Conservation (phyloP, 768 basidiomycete species). For the Tremella fuciformis region DNA sequence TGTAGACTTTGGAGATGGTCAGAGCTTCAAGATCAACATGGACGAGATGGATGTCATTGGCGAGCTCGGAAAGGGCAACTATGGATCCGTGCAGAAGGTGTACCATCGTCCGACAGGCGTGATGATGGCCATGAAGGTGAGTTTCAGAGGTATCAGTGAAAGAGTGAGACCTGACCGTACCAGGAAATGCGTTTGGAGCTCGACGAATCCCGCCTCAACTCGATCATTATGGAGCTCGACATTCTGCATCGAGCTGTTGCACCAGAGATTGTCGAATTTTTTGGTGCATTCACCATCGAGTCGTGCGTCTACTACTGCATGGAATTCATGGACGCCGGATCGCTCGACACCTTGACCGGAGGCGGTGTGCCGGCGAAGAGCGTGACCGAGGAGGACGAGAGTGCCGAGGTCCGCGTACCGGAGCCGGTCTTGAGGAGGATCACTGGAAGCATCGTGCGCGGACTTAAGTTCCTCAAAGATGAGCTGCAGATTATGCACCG, state of each 20-base stretch:
- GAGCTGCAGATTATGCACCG: constrained; percentile 81
- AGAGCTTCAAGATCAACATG: constrained; percentile 92
- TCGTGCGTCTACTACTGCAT: constrained; percentile 99
- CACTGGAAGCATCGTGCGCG: constrained; percentile 75
- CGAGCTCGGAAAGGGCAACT: constrained; percentile 93
- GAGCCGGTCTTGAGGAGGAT: constrained; percentile 83
- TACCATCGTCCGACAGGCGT: constrained; percentile 78
- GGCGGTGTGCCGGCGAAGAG: constrained; percentile 56
- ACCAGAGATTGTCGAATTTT: constrained; percentile 94
- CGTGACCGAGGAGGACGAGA: constrained; percentile 21
- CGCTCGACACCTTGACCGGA: constrained; percentile 73
- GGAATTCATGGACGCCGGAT: constrained; percentile 99
- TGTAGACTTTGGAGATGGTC: constrained; percentile 82
- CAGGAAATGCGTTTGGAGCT: constrained; percentile 97
- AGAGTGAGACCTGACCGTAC: background rate
- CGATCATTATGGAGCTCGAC: constrained; percentile 98
- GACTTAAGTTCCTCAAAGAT: constrained; percentile 93
- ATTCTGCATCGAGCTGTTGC: constrained; percentile 90
- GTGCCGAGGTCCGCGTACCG: constrained; percentile 30
- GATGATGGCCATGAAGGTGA: constrained; percentile 62
- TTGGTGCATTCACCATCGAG: constrained; percentile 98
- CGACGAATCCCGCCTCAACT: constrained; percentile 86
- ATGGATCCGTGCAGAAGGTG: constrained; percentile 95
- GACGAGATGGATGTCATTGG: constrained; percentile 82
- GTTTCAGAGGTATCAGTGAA: constrained; percentile 21